Base-by-base conservation (phyloP, 805 yeast genomes). In the Metschnikowia amazonensis region DNA sequence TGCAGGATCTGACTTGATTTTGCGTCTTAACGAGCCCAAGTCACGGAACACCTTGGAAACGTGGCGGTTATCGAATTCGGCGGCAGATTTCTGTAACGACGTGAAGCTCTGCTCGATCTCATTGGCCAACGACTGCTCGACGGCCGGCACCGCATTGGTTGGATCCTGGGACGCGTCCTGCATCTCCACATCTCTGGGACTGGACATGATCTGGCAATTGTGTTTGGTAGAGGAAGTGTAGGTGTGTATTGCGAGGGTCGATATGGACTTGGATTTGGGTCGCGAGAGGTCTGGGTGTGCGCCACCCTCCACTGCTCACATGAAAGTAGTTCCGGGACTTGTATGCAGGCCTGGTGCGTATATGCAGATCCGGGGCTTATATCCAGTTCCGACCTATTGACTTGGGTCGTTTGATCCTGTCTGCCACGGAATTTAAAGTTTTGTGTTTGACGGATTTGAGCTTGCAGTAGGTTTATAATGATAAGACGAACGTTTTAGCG, bases 41-140 rank as follows among this genome's bases (percentile, higher is more conserved):
- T 88, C 95, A 51, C 96, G 82, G 52, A 94, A 77, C 18, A 88
- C 90, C 60, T 86, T 86, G 65, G 92, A 77, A 37, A 94, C 80
- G 66, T 85, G 87, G 53, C 97, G 80, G 54, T 95, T 87, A 65
- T 94, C 99, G 62, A 82, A 81, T 44, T 81, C 80, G 37, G 78
- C 63, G 9, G 84, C 84, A 3, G 90, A 84, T 65, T 83, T 83
- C 42, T 71, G 71, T 44, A 81, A 66, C 43, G 77, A 71, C 36
- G 67, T 66, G 53, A 80, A 76, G 36, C 65, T 45, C 60, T 65
- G 56, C 63, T 75, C 69, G 49, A 72, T 67, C 49, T 71, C 74
- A 25, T 55, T 58, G 38, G 57, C 60, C 46, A 67, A 53, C 16
- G 57, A 33, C 20, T 25, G 27, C 28, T 43, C 42, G 29, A 32